Base-by-base conservation (phyloP, 352 stramenopile species). In the Pythium apleroticum region DNA sequence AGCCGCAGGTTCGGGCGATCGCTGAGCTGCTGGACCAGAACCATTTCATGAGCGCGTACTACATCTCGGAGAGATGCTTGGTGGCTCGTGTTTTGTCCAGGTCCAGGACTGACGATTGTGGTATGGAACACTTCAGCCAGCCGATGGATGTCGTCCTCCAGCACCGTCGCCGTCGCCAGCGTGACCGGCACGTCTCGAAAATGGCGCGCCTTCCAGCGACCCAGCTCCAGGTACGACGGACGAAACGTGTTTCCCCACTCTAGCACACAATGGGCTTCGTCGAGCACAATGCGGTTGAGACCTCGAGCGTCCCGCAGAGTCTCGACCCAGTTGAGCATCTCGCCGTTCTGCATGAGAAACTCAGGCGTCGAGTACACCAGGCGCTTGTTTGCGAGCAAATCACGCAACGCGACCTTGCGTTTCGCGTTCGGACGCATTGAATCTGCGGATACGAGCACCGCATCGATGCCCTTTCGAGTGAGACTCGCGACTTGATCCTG, bases 311-410 rank as follows among this genome's bases (percentile, higher is more conserved):
- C 60, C 9, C 37, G 58, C 12, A 80, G 66, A 27, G 54, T 25
- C 9, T 33, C 52, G 28, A 90, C 49, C 81, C 76, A 93, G 17
- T 46, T 37, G 19, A 41, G 69, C 77, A 89, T 91, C 65, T 83
- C 72, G 1, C 33, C 48, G 56, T 95, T 95, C 54, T 85, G 72
- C 28, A 84, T 70, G 11, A 95, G 60, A 55, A 89, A 91, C 74
- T 95, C 86, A 4, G 86, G 86, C 17, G 86, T 95, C 65, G 84
- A 89, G 71, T 95, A 95, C 37, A 95, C 69, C 15, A 95, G 71
- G 22, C 65, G 71, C 57, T 78, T 71, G n/a, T 72, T 66, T 39
- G n/a, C 20, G 28, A 91, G 63, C 35, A 81, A 56, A 28, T 83
- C 68, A 4, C n/a, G 54, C 10, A 89, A 65, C 19, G 79, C 59